phyloP scores from a whole-genome alignment of 2,329 filamentous ascomycete genomes.

The Lachnellula cervina region DNA sequence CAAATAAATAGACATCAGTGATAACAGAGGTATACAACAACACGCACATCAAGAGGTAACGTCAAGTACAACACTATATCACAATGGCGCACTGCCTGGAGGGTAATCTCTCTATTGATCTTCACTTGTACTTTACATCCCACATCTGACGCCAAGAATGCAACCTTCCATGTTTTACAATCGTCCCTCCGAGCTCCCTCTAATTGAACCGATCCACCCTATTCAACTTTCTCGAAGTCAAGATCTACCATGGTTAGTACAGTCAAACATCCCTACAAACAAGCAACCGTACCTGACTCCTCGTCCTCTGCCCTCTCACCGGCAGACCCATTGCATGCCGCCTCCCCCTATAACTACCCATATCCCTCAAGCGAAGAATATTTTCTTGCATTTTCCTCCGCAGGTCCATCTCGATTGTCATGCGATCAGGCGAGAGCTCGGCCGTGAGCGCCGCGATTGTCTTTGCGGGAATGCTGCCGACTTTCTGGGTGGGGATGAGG shows the following conservation, averaged over 20 bases:
- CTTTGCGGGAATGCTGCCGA: constrained; percentile 69
- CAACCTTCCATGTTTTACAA: constrained; percentile 1
- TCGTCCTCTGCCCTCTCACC: constrained; percentile 83
- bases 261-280: not conserved
- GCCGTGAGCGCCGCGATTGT: constrained; percentile 78
- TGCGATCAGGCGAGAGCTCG: constrained; percentile 64
- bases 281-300: constrained; percentile 55
- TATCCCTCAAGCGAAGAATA: constrained; percentile 80
- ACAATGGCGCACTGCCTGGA: not conserved
- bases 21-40: too few relatives aligned
- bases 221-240: constrained; percentile 59
- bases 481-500: constrained; percentile 77
- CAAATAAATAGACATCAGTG: too few relatives aligned
- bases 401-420: constrained; percentile 93
- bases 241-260: constrained; percentile 40
- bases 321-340: constrained; percentile 91
- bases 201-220: constrained; percentile 45
- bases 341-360: constrained; percentile 82
- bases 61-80: too few relatives aligned
- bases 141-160: not conserved
- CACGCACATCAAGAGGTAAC: too few relatives aligned
- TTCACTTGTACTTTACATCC: not conserved
- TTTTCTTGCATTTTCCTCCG: constrained; percentile 74
- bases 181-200: constrained; percentile 1
- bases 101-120: not conserved